phyloP scores from a whole-genome alignment of 2,329 filamentous ascomycete species.

The Aspergillus sclerotialis region DNA sequence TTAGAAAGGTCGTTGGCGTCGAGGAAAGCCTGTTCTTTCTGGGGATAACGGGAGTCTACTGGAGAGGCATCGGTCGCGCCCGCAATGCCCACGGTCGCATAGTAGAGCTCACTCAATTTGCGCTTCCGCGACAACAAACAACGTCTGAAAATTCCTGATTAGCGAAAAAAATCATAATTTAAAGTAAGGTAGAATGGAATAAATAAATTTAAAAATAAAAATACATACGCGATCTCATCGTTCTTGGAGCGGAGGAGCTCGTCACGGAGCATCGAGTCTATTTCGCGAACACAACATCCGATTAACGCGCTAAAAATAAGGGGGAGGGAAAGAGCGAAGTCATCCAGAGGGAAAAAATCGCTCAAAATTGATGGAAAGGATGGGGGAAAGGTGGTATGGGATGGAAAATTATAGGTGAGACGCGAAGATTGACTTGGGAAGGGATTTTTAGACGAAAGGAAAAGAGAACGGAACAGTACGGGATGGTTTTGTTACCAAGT shows the following conservation, averaged over 20 bases:
- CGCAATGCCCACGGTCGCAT: slow-evolving; percentile 59
- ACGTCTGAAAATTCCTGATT: slow-evolving; percentile 36
- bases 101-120: slow-evolving; percentile 82
- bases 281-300: slow-evolving; percentile 43
- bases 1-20: slow-evolving; percentile 52
- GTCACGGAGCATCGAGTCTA: slow-evolving; percentile 44
- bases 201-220: slow-evolving; percentile 23
- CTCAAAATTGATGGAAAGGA: slow-evolving; percentile 38
- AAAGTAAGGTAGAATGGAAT: slow-evolving; percentile 4
- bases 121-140: slow-evolving; percentile 76
- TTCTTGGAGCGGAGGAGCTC: slow-evolving; percentile 45
- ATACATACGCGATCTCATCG: slow-evolving; percentile 46
- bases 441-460: slow-evolving; percentile 23
- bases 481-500: neutral
- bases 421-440: slow-evolving; percentile 23
- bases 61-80: slow-evolving; percentile 47
- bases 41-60: slow-evolving; percentile 46
- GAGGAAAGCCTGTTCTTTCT: slow-evolving; percentile 48
- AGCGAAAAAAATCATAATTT: slow-evolving; percentile 15
- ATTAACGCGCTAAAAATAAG: slow-evolving; percentile 42
- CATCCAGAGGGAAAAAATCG: slow-evolving; percentile 40
- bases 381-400: slow-evolving; percentile 32
- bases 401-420: slow-evolving; percentile 21
- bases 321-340: slow-evolving; percentile 29
- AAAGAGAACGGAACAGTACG: neutral